Evolutionary conservation across 768 basidiomycete genomes (phyloP).

Genomic region (Phlegmacium glaucopus): DNA sequence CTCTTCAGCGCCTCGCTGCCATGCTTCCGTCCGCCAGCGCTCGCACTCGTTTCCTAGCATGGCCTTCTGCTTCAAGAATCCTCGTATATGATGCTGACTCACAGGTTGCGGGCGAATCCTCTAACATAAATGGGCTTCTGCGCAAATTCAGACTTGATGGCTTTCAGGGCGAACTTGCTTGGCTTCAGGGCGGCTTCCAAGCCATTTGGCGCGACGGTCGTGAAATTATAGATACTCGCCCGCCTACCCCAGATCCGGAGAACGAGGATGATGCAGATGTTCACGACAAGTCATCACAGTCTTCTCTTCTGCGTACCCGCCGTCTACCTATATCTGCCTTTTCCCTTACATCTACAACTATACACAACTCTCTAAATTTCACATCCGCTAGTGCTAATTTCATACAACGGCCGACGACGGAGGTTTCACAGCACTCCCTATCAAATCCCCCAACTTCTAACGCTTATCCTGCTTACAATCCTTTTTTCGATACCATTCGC

Average conservation of each 20-base stretch:
- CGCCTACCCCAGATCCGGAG: conserved; percentile 47
- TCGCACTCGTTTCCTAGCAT: conserved; percentile 56
- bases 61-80: conserved; percentile 59
- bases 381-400: conserved; percentile 11
- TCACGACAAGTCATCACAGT: conserved; percentile 10
- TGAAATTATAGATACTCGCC: conserved; percentile 49
- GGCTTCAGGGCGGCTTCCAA: conserved; percentile 83
- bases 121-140: conserved; percentile 69
- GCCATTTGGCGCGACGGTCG: conserved; percentile 55
- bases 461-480: conserved; percentile 57
- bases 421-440: conserved; percentile 11
- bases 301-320: conserved; percentile 47
- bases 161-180: conserved; percentile 60
- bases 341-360: conserved; percentile 44
- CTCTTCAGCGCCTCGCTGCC: conserved; percentile 67
- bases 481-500: conserved; percentile 93
- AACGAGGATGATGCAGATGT: conserved; percentile 50
- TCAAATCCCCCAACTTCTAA: conserved; percentile 8
- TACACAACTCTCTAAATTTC: conserved; percentile 26
- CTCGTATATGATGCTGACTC: conserved; percentile 88
- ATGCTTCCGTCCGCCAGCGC: conserved; percentile 72
- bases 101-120: conserved; percentile 49
- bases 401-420: conserved; percentile 14
- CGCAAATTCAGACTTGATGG: conserved; percentile 64
- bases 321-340: conserved; percentile 66